These are phyloP conservation scores for Dactylonectria estremocensis DNA, from an alignment of 2,329 filamentous ascomycete species.

Conservation along the genomic window DNA sequence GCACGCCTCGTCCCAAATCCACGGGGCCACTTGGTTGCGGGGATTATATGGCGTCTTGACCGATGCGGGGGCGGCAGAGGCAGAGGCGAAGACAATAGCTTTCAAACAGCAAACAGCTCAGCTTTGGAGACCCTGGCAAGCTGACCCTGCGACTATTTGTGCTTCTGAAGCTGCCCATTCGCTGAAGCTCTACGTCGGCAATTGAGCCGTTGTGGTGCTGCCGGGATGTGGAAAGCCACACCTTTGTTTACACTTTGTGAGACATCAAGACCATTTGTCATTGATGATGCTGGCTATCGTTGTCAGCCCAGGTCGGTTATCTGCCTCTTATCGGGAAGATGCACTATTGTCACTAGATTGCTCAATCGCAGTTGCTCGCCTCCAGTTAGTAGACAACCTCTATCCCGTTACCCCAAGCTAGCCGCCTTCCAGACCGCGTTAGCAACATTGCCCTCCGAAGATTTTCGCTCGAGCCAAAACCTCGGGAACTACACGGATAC, in stretches of 20 bases:
- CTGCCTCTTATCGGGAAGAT: neutral
- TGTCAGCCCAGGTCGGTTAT: neutral
- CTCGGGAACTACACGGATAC: neutral
- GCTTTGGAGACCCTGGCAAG: neutral
- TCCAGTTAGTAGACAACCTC: slow-evolving; percentile 4
- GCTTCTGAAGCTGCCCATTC: slow-evolving; percentile 35
- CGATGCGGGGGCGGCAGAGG: slow-evolving; percentile 38
- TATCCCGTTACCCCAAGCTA: slow-evolving; percentile 27
- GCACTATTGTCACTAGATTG: slow-evolving; percentile 2
- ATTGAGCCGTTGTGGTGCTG: slow-evolving; percentile 2
- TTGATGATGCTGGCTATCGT: neutral
- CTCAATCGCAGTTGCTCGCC: slow-evolving; percentile 8
- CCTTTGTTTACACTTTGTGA: slow-evolving; percentile 17
- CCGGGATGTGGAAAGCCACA: slow-evolving; percentile 1
- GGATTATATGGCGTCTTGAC: slow-evolving; percentile 24
- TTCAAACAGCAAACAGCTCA: slow-evolving; percentile 4
- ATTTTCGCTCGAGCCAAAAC: neutral
- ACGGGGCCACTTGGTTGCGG: slow-evolving; percentile 28
- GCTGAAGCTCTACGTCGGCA: slow-evolving; percentile 15
- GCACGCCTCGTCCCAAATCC: slow-evolving; percentile 9
- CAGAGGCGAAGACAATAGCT: neutral
- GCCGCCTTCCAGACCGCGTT: slow-evolving; percentile 22
- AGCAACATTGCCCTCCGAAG: neutral
- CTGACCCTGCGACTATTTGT: neutral
- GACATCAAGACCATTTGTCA: neutral